Evolutionary conservation across 495 filamentous ascomycete genomes (phyloP).

Genomic region (Parathielavia appendiculata): DNA sequence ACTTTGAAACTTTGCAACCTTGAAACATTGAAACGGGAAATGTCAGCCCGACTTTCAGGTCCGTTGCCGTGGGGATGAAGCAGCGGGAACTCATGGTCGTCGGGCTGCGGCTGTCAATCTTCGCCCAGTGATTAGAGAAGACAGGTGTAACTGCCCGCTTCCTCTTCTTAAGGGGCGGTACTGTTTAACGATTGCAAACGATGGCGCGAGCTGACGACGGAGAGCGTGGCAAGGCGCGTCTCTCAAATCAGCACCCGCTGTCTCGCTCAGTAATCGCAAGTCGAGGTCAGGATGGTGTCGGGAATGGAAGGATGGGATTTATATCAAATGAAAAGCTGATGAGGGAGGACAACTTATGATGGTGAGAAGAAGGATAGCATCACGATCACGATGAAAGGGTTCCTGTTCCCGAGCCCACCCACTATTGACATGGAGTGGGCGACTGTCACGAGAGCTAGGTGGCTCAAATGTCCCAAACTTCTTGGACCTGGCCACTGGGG

Average conservation of each 20-base stretch:
- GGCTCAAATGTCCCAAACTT: background rate
- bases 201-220: background rate
- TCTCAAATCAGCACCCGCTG: background rate
- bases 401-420: background rate
- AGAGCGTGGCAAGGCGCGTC: background rate
- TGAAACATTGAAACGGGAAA: background rate
- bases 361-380: background rate
- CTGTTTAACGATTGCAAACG: background rate
- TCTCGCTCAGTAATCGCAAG: background rate
- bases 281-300: background rate
- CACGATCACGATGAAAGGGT: background rate
- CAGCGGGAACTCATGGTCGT: background rate
- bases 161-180: background rate
- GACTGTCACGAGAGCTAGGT: background rate
- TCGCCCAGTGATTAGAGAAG: slow-evolving; percentile 1
- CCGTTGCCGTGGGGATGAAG: too few species aligned
- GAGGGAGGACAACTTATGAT: background rate
- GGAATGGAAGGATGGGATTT: background rate
- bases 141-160: background rate
- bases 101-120: background rate
- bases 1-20: too few species aligned
- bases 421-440: background rate
- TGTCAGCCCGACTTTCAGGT: background rate
- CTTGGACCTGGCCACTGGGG: background rate
- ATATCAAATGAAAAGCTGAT: too few species aligned